Conservation (phyloP, 1,284 basidiomycete species). For the Amylostereum areolatum region DNA sequence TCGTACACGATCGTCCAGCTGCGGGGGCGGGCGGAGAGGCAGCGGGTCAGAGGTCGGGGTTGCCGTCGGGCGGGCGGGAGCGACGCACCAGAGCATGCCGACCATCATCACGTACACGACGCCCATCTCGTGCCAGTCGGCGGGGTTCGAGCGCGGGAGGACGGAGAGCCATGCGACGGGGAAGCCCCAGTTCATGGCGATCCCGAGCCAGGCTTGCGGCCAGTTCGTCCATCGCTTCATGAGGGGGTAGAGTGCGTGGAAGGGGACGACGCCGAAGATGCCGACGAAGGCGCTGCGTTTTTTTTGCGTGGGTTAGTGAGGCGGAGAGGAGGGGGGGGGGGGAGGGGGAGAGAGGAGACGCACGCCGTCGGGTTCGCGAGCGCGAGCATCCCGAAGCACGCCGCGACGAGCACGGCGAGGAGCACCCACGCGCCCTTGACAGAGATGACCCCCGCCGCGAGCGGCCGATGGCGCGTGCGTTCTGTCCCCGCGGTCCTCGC, state of each 20-base stretch:
- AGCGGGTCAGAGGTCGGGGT: not conserved
- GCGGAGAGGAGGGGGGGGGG: not conserved
- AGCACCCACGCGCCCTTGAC: constrained; percentile 12
- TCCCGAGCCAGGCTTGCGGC: constrained; percentile 63
- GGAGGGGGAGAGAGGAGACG: not conserved
- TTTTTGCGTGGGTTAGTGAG: not conserved
- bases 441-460: constrained; percentile 38
- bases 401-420: not conserved
- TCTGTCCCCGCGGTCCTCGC: constrained; percentile 21
- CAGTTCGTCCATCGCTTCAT: constrained; percentile 65
- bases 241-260: constrained; percentile 48
- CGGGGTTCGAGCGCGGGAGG: not conserved
- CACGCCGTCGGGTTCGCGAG: not conserved
- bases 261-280: constrained; percentile 33
- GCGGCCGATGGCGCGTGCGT: constrained; percentile 41
- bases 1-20: constrained; percentile 41
- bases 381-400: not conserved
- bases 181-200: constrained; percentile 20
- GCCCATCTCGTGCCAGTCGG: not conserved
- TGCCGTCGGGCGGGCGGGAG: not conserved
- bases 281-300: constrained; percentile 19
- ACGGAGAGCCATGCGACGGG: constrained; percentile 16
- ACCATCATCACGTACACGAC: not conserved
- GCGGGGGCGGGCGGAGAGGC: constrained; percentile 10
- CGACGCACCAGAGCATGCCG: not conserved